Evolutionary conservation across 768 basidiomycete species (phyloP), one percentile per base, ranked within the genome.

Genomic region (Hypholoma fasciculare): DNA sequence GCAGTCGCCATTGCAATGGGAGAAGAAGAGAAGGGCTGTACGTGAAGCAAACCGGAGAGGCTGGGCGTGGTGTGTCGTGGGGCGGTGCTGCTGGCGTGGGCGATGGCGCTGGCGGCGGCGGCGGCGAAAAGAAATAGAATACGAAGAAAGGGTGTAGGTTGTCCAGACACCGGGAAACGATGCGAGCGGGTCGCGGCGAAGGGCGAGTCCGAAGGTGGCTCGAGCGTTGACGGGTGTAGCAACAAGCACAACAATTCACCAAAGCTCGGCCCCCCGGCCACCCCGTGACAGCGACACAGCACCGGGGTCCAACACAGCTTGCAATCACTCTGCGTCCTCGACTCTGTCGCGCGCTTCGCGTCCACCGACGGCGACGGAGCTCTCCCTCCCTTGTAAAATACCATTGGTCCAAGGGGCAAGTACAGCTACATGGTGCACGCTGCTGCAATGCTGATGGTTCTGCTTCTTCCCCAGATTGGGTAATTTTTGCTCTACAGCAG

Each of bases 1-100:
- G 84, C 71, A 56, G 86, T 79, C 67, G 87, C 83, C 88, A 90
- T 90, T 90, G 48, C 27, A 49, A 23, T 49, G 23, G 20, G 26
- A 49, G 48, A 49, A 23, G 27, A 49, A 49, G 48, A 49, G 19
- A 16, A 3, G 48, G 23, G 19, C 19, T 49, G 46, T 20, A 48
- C 19, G 13, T 20, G 16, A 27, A n/a, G 23, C 48, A 27, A 49
- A n/a, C 3, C 19, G 11, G 16, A 23, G 23, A 23, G 27, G 27
- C 23, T 49, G 23, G 23, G 16, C 23, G 23, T 23, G 23, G 23
- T 49, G 23, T 23, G 48, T 27, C 23, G 64, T 56, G 52, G 57
- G 52, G 49, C 14, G 4, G 49, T 34, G 39, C 39, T 52, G 39
- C 51, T 34, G 44, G 27, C n/a, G 27, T 6, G n/a, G 44, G 11